phyloP scores from a whole-genome alignment of 148 eudicot species.

The Dysphania ambrosioides region DNA sequence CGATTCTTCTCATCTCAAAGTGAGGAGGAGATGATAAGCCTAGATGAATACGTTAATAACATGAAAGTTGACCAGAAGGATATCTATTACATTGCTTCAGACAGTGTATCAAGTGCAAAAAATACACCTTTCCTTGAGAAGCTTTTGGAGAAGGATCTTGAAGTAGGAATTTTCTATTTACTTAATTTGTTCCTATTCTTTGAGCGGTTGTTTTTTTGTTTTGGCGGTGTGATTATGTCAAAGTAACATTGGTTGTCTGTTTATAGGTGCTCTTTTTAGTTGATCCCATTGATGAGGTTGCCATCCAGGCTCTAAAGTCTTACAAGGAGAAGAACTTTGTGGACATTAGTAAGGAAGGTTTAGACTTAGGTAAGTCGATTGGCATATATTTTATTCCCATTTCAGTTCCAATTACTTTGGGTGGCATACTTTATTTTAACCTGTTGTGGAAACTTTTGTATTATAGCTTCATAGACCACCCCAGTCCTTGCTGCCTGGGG shows the following conservation, averaged over 20 bases:
- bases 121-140: conserved; percentile 89
- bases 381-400: not conserved
- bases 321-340: conserved; percentile 83
- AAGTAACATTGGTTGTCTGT: conserved; percentile 10
- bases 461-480: not conserved
- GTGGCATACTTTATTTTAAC: no score
- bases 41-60: conserved; percentile 90
- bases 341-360: conserved; percentile 94
- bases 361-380: conserved; percentile 72
- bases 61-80: conserved; percentile 95
- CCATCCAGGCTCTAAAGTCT: conserved; percentile 71
- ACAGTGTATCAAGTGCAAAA: conserved; percentile 88
- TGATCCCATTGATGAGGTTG: conserved; percentile 97
- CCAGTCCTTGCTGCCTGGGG: not conserved
- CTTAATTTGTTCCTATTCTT: not conserved
- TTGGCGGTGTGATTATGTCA: not conserved
- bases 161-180: conserved; percentile 44
- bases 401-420: not conserved
- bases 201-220: not conserved
- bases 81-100: conserved; percentile 85
- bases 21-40: conserved; percentile 79
- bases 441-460: not conserved
- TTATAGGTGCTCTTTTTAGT: conserved; percentile 80
- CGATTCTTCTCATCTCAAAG: conserved; percentile 92
- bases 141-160: conserved; percentile 86